A percentile compares a stretch with the other conserved stretches of the same genome.
phyloP scores from a whole-genome alignment of 2,329 filamentous ascomycete species.

The Epichloe glyceriae region DNA sequence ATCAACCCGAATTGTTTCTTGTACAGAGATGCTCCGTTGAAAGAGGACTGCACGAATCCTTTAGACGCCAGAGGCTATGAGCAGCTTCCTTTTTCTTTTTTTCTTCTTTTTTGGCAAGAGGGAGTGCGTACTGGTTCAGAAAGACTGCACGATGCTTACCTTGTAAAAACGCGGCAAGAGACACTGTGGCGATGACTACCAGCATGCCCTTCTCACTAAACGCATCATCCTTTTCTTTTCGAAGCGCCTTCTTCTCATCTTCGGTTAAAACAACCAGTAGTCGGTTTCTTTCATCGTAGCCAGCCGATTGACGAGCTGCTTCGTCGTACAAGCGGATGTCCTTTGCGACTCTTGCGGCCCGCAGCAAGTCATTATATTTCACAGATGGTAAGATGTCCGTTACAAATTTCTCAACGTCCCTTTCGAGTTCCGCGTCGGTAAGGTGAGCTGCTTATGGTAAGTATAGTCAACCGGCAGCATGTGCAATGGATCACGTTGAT shows the following conservation, averaged over 20 bases:
- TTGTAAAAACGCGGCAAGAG: constrained; percentile 30
- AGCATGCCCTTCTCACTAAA: constrained; percentile 27
- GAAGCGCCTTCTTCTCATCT: constrained; percentile 25
- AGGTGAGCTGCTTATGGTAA: constrained; percentile 19
- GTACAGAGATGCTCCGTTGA: constrained; percentile 28
- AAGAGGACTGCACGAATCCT: constrained; percentile 31
- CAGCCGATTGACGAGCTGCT: constrained; percentile 16
- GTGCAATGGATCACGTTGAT: neutral
- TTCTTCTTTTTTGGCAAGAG: neutral
- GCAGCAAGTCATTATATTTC: constrained; percentile 17
- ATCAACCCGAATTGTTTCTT: constrained; percentile 11
- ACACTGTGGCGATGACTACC: constrained; percentile 28
- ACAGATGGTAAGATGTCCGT: constrained; percentile 17
- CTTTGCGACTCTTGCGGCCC: constrained; percentile 28
- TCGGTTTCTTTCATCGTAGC: constrained; percentile 7
- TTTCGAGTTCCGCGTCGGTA: constrained; percentile 23
- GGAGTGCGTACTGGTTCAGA: neutral
- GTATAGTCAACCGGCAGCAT: neutral
- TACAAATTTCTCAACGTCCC: constrained; percentile 22
- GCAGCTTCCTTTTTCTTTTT: neutral
- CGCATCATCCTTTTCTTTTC: constrained; percentile 23
- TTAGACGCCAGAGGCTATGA: neutral
- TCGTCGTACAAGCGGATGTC: constrained; percentile 26
- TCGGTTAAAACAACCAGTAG: constrained; percentile 20
- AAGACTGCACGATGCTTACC: constrained; percentile 5